These are phyloP conservation scores for Alisma plantagoaquatica DNA, from an alignment of 106 monocot genomes.

Conservation along the genomic window DNA sequence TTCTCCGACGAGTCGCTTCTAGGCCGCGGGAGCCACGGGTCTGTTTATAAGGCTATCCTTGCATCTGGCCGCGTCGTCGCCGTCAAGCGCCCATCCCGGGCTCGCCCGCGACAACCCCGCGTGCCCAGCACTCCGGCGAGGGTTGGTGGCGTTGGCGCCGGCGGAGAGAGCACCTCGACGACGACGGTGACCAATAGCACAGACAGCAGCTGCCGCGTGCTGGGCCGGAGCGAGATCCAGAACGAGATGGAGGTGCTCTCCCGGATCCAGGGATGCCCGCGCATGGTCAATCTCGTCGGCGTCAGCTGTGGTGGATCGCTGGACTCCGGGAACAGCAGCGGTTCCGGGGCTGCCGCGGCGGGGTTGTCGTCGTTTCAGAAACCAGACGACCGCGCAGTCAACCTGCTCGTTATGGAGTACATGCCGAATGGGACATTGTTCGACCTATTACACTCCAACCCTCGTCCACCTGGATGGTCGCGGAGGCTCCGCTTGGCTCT, in stretches of 20 bases:
- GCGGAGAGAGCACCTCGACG: neutral
- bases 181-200: neutral
- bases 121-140: conserved; percentile 11
- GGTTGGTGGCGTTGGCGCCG: neutral
- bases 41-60: conserved; percentile 72
- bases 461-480: conserved; percentile 57
- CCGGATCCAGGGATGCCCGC: conserved; percentile 39
- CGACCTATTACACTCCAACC: conserved; percentile 65
- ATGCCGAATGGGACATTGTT: conserved; percentile 95
- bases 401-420: conserved; percentile 79
- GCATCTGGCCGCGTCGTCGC: conserved; percentile 38
- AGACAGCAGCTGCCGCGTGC: neutral
- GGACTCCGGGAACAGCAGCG: conserved; percentile 6
- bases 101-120: conserved; percentile 18
- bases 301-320: no score
- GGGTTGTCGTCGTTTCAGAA: neutral
- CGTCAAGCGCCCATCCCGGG: conserved; percentile 78
- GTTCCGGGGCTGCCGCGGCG: neutral
- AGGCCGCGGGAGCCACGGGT: conserved; percentile 90
- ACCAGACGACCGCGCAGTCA: no score
- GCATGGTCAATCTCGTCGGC: conserved; percentile 85
- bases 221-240: conserved; percentile 45
- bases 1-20: conserved; percentile 70
- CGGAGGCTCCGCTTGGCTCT: conserved; percentile 66
- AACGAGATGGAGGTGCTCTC: conserved; percentile 92